phyloP scores from a whole-genome alignment of 164 flowering plant species.

The Kalanchoe fedtschenkoi region DNA sequence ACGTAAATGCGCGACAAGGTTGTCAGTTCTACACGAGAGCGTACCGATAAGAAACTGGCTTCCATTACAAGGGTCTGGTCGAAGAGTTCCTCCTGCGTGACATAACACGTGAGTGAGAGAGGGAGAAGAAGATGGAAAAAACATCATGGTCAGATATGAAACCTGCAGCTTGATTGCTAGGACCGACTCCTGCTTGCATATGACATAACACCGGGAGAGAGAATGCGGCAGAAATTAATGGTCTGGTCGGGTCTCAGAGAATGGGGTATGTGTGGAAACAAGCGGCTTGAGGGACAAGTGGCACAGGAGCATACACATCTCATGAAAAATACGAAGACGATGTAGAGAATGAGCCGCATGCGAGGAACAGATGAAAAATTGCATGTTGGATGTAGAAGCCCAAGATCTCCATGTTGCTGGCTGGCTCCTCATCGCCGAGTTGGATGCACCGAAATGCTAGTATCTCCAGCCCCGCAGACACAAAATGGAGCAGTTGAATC shows the following conservation, averaged over 20 bases:
- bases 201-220: too few species aligned
- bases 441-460: constrained; percentile 71
- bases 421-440: constrained; percentile 55
- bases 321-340: not conserved
- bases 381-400: constrained; percentile 16
- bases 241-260: not conserved
- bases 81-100: too few species aligned
- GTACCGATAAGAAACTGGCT: not conserved
- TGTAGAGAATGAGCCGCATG: too few species aligned
- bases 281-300: not conserved
- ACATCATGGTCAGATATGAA: too few species aligned
- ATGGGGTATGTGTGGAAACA: not conserved
- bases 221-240: too few species aligned
- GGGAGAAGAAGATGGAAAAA: too few species aligned
- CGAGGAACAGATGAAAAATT: too few species aligned
- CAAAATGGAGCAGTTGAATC: too few species aligned
- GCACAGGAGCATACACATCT: not conserved
- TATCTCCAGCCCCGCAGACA: constrained; percentile 43
- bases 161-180: too few species aligned
- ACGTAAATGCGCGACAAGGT: not conserved
- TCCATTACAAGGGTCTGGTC: too few species aligned
- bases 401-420: constrained; percentile 32
- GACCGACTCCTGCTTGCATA: too few species aligned
- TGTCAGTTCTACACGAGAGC: not conserved
- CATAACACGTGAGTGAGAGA: too few species aligned